Percentiles rank a stretch among this genome's conserved stretches.
phyloP scores from a whole-genome alignment of 148 eudicot genomes.

The Spergularia bocconei region DNA sequence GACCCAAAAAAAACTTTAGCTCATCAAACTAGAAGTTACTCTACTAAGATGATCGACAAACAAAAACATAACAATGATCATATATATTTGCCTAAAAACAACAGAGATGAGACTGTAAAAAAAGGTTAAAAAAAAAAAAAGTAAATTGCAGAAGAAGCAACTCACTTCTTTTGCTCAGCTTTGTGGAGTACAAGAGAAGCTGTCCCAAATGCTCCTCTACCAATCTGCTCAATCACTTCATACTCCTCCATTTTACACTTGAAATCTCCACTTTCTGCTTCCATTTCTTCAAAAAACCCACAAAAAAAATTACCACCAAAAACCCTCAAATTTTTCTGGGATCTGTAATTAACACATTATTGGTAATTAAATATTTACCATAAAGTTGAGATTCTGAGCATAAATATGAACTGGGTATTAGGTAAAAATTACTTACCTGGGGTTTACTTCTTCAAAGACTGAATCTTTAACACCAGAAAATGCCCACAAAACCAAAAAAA shows the following conservation, averaged over 20 bases:
- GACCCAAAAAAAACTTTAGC: conserved; percentile 6
- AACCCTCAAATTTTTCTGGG: conserved; percentile 11
- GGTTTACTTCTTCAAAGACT: conserved; percentile 13
- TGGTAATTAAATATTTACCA: background rate
- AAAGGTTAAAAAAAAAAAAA: background rate
- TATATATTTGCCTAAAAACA: background rate
- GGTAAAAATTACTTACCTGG: background rate
- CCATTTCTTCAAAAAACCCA: conserved; percentile 47
- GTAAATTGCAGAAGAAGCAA: background rate
- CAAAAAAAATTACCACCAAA: background rate
- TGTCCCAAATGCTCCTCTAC: conserved; percentile 70
- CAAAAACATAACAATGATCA: background rate
- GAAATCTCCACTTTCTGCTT: conserved; percentile 40
- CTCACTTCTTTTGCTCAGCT: conserved; percentile 68
- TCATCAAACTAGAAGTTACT: conserved; percentile 1
- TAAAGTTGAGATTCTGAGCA: background rate
- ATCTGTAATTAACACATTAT: conserved; percentile 1
- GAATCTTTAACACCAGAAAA: background rate
- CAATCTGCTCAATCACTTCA: conserved; percentile 77
- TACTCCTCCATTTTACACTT: conserved; percentile 76
- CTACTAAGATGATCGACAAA: conserved; percentile 18
- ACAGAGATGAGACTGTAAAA: background rate
- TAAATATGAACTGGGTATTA: background rate
- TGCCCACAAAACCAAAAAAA: background rate
- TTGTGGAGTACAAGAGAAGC: conserved; percentile 72